Percentiles rank a stretch among this genome's conserved stretches.
Evolutionary conservation across 2,329 filamentous ascomycete genomes (phyloP).

Genomic region (Hypoxylon sp.): DNA sequence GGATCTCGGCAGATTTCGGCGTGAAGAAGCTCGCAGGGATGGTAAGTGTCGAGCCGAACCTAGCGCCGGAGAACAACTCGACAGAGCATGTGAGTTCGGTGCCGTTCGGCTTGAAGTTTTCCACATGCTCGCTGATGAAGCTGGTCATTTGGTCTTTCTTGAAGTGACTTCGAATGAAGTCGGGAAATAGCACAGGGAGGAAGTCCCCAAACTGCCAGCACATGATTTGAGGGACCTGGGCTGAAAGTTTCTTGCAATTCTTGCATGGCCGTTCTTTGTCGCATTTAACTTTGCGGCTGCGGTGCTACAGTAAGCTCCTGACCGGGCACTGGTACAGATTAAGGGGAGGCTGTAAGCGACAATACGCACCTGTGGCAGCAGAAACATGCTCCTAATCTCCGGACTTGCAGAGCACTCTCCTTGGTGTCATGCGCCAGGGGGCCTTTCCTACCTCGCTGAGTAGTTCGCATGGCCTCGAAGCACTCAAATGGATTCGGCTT

Average conservation of each 20-base stretch:
- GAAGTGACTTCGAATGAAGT: constrained; percentile 67
- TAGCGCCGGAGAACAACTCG: constrained; percentile 64
- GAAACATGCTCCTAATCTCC: constrained; percentile 70
- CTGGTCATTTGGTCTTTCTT: constrained; percentile 63
- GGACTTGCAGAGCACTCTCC: constrained; percentile 68
- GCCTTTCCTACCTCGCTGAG: constrained; percentile 70
- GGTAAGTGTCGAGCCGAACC: constrained; percentile 62
- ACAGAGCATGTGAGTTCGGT: constrained; percentile 60
- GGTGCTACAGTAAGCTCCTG: constrained; percentile 7
- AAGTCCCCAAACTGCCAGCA: constrained; percentile 74
- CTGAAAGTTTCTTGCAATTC: constrained; percentile 68
- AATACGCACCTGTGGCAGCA: constrained; percentile 63
- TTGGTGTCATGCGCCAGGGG: constrained; percentile 69
- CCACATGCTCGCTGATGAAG: constrained; percentile 67
- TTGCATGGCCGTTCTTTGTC: constrained; percentile 69
- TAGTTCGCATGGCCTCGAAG: constrained; percentile 67
- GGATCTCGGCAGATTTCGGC: constrained; percentile 62
- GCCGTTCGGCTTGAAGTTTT: constrained; percentile 60
- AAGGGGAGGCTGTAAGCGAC: neutral
- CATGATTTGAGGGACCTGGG: constrained; percentile 66
- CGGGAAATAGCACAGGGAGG: constrained; percentile 65
- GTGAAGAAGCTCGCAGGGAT: constrained; percentile 68
- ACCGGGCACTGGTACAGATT: neutral
- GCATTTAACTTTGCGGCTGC: constrained; percentile 70
- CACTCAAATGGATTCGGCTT: constrained; percentile 68